Evolutionary conservation across 192 early-diverging fungal genomes (phyloP), one percentile per base, ranked within the genome.

Genomic region (Ambispora gerdemannii): DNA sequence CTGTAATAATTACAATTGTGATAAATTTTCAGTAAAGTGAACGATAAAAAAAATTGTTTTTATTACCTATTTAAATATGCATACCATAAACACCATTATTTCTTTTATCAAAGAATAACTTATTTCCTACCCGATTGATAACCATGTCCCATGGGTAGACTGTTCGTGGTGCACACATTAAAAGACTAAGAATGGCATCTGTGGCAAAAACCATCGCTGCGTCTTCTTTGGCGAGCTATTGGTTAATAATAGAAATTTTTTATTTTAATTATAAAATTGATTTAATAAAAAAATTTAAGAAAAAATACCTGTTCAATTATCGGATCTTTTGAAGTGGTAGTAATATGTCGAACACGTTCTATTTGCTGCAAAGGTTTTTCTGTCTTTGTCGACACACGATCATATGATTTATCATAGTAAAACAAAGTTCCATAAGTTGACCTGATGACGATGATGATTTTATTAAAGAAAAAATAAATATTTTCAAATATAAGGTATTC

Each of bases 131-230:
- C 71, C 94, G 92, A 73, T 85, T 93, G 60, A 96, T 86, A 38
- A 99, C 88, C 55, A 99, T 87, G 70, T 99, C 97, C 94, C 94
- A 99, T 17, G 94, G 90, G 78, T 95, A 96, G 50, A 93, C 89
- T 20, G 93, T 89, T 62, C 93, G 88, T 19, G 92, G 86, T 8
- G 92, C 84, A 68, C 90, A 93, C 97, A 99, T 99, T 52, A 99
- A 83, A 27, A 93, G 84, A 24, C 94, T 88, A 25, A 99, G 73
- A 20, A 98, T 89, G 34, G 89, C 77, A 78, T 96, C 97, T 3
- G 96, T 97, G 50, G 94, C 92, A 77, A 92, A 92, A 4, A 99
- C 93, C 19, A 80, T 81, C 36, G 88, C 77, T 32, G 75, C 73
- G 72, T 78, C 64, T 63, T 82, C 73, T 30, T 76, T 67, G 17